Evolutionary conservation across 2,329 filamentous ascomycete genomes (phyloP), one percentile per base, ranked within the genome.

Genomic region (Sclerotinia subarctica): DNA sequence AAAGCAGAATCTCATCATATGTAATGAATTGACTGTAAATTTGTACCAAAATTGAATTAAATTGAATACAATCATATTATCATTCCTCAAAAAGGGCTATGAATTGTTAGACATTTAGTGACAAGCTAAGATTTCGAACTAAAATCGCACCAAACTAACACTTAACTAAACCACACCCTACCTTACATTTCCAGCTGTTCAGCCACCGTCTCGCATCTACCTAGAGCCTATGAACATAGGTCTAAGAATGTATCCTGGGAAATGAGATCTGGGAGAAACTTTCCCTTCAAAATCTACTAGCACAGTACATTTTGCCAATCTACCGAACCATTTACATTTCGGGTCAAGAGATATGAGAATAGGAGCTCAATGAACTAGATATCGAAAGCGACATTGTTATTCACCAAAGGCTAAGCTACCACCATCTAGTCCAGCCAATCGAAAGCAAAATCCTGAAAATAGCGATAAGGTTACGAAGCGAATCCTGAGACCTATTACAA

Each of bases 231-330:
- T 7, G 8, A n/a, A 38, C 11, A 6, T 0, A 38, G 7, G 1
- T 19, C 2, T 0, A 15, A 32, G 21, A 35, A n/a, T 3, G 2
- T 13, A n/a, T 2, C 10, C 1, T 11, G 11, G 29, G 32, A 6
- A 52, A 17, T 13, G 32, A 35, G 11, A 42, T 42, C 2, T 5
- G 5, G 13, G 0, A 8, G 2, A 35, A 56, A 2, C 29, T 2
- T 17, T 38, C 0, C 3, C 7, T 56, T 13, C 5, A 5, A 8
- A 15, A 47, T 19, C 5, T 35, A 7, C 29, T 11, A 56, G 19
- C 10, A 38, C 32, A n/a, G 8, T 17, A 15, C 15, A 42, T 42
- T 42, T 17, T 42, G 38, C 2, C 13, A 42, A 6, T 42, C 8
- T 5, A 13, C 1, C 15, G 38, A 42, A 4, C 13, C 5, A 15